Conservation (phyloP, 164 flowering plant species). For the Kalanchoe fedtschenkoi region DNA sequence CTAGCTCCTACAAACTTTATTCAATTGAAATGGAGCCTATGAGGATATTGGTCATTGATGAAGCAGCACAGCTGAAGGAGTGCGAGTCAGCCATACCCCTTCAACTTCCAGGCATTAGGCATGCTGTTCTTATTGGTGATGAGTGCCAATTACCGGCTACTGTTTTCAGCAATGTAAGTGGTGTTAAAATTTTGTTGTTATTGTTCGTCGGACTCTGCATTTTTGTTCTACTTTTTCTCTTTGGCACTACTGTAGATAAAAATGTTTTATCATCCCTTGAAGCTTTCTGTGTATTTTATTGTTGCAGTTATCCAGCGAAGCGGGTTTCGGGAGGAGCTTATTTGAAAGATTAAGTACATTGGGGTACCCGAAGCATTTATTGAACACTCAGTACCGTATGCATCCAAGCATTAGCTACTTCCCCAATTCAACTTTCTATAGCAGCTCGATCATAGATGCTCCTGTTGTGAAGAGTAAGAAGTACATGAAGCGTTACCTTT, state of each 20-base stretch:
- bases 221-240: not conserved
- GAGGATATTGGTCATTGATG: slow-evolving; percentile 39
- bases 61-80: slow-evolving; percentile 61
- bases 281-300: not conserved
- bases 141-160: slow-evolving; percentile 48
- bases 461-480: slow-evolving; percentile 18
- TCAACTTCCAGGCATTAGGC: slow-evolving; percentile 30
- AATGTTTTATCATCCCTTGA: not conserved
- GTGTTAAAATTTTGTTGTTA: not conserved
- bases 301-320: slow-evolving; percentile 20
- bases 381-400: slow-evolving; percentile 42
- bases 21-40: slow-evolving; percentile 19
- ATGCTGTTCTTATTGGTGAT: slow-evolving; percentile 52
- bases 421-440: slow-evolving; percentile 35
- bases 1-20: slow-evolving; percentile 31
- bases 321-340: slow-evolving; percentile 39
- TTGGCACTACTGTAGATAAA: not conserved
- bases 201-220: not conserved
- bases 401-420: slow-evolving; percentile 39
- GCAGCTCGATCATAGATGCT: slow-evolving; percentile 22
- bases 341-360: slow-evolving; percentile 32
- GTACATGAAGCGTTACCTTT: slow-evolving; percentile 21
- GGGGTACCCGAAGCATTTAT: slow-evolving; percentile 32
- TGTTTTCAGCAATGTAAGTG: slow-evolving; percentile 36
- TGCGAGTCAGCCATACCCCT: slow-evolving; percentile 48